Evolutionary conservation across 2,329 filamentous ascomycete species (phyloP).

Genomic region (Beauveria australis): DNA sequence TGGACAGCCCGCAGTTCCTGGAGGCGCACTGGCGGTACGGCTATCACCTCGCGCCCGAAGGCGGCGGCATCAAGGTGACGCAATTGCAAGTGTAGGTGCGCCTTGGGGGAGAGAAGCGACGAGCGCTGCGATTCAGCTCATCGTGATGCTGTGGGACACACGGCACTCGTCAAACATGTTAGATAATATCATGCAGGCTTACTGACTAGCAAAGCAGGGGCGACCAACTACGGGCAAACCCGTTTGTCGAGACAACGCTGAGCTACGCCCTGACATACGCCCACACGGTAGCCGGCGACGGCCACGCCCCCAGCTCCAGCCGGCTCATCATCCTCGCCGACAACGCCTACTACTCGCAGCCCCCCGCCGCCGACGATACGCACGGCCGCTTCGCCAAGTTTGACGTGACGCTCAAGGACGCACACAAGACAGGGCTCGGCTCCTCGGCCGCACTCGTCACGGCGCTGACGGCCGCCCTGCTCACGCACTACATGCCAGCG

Average conservation of each 20-base stretch:
- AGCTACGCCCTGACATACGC: slow-evolving; percentile 83
- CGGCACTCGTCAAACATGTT: not conserved
- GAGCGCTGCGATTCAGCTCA: not conserved
- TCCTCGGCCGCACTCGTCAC: slow-evolving; percentile 93
- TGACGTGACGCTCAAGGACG: slow-evolving; percentile 62
- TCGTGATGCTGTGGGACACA: not conserved
- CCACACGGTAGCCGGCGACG: slow-evolving; percentile 31
- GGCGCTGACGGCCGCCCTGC: slow-evolving; percentile 67
- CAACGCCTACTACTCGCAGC: slow-evolving; percentile 87
- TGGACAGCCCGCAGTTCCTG: slow-evolving; percentile 85
- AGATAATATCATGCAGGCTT: not conserved
- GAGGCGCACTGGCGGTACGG: slow-evolving; percentile 84
- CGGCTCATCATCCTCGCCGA: slow-evolving; percentile 85
- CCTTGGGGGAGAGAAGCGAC: not conserved
- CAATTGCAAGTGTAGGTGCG: slow-evolving; percentile 67
- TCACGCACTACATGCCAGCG: slow-evolving; percentile 63
- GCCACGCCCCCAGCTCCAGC: slow-evolving; percentile 53
- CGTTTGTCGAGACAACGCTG: slow-evolving; percentile 88
- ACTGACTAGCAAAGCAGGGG: slow-evolving; percentile 28
- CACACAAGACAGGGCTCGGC: slow-evolving; percentile 92
- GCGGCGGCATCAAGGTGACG: slow-evolving; percentile 73
- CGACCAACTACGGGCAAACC: slow-evolving; percentile 48
- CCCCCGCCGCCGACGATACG: slow-evolving; percentile 21
- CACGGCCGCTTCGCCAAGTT: slow-evolving; percentile 65
- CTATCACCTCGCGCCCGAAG: slow-evolving; percentile 59